Evolutionary conservation across 305 asterid species (phyloP).

Genomic region (Euphrasia arctica): DNA sequence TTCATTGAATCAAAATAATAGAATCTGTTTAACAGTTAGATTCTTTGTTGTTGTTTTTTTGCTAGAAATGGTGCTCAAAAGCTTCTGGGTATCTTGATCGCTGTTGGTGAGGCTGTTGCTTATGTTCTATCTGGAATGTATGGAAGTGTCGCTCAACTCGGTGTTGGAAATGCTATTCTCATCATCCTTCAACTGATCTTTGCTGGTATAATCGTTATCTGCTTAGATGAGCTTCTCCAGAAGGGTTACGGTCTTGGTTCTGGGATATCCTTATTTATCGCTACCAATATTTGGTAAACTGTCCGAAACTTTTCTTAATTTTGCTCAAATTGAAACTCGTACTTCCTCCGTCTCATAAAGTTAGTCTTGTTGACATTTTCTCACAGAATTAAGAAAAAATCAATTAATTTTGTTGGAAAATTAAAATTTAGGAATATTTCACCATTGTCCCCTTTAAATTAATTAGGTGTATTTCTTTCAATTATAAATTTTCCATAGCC

Average conservation of each 20-base stretch:
- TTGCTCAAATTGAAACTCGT: not conserved
- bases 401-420: not conserved
- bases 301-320: not conserved
- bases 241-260: slow-evolving; percentile 65
- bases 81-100: slow-evolving; percentile 56
- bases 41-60: slow-evolving; percentile 3
- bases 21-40: slow-evolving; percentile 6
- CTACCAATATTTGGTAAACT: slow-evolving; percentile 58
- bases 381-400: not conserved
- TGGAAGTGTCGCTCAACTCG: slow-evolving; percentile 50
- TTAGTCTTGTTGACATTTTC: not conserved
- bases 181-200: slow-evolving; percentile 55
- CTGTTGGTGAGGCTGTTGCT: slow-evolving; percentile 58
- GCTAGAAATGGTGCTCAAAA: slow-evolving; percentile 57
- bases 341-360: not conserved
- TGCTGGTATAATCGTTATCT: slow-evolving; percentile 56
- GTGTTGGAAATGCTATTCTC: slow-evolving; percentile 54
- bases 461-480: too few species aligned
- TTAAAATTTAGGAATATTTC: too few species aligned
- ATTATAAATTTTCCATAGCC: too few species aligned
- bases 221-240: slow-evolving; percentile 61
- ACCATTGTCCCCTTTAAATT: too few species aligned
- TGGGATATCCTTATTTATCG: slow-evolving; percentile 58
- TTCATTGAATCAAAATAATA: not conserved
- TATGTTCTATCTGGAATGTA: slow-evolving; percentile 61